Conservation (phyloP, 257 asterid genomes). For the Forsythia suspensa region DNA sequence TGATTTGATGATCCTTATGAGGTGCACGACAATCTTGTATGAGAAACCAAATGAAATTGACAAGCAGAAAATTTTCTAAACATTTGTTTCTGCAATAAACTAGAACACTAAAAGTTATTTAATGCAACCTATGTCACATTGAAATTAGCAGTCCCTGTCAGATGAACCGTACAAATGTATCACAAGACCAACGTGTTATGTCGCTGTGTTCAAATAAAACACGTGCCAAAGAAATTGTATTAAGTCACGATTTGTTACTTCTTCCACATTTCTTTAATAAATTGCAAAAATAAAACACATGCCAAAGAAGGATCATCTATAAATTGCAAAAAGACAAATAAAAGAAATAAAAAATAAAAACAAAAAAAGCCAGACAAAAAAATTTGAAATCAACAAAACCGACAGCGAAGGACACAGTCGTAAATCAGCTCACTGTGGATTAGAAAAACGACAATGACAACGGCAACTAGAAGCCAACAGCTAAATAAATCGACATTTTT, state of each 20-base stretch:
- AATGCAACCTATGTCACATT: neutral
- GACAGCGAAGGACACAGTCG: neutral
- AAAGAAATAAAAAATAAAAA: too few relatives aligned
- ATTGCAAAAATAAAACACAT: neutral
- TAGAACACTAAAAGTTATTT: neutral
- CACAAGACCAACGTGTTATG: neutral
- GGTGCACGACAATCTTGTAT: neutral
- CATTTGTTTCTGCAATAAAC: neutral
- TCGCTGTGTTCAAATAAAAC: neutral
- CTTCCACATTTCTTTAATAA: neutral
- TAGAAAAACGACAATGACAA: neutral
- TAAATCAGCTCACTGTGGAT: neutral
- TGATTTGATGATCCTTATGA: neutral
- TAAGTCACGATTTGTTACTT: neutral
- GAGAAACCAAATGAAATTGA: slow-evolving; percentile 5
- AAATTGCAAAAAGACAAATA: neutral
- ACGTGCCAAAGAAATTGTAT: neutral
- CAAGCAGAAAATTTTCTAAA: neutral
- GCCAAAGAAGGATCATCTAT: neutral
- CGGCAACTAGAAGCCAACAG: neutral
- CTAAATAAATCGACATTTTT: neutral
- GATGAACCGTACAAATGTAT: neutral
- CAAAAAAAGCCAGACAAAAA: too few relatives aligned
- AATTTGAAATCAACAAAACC: neutral
- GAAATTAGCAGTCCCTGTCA: neutral